A percentile compares a stretch with the other conserved stretches of the same genome.
phyloP scores from a whole-genome alignment of 1,284 basidiomycete species.

The Phylloporus gajari region DNA sequence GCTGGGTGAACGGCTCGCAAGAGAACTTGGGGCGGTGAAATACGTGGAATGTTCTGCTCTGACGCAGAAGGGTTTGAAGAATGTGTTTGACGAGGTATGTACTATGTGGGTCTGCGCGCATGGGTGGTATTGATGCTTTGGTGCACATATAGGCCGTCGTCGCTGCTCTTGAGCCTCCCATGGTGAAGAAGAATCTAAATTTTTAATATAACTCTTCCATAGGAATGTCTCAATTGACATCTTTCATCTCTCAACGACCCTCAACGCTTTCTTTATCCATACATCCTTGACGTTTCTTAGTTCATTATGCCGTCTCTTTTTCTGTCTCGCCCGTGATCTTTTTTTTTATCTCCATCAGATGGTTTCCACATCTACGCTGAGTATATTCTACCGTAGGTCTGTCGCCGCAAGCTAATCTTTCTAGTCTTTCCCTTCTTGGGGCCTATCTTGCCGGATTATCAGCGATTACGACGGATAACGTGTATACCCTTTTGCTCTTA shows the following conservation, averaged over 20 bases:
- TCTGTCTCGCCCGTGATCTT: background rate
- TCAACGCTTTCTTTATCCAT: slow-evolving; percentile 48
- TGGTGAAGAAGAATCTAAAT: slow-evolving; percentile 86
- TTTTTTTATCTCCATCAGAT: slow-evolving; percentile 32
- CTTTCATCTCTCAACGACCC: slow-evolving; percentile 49
- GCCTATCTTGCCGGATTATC: slow-evolving; percentile 13
- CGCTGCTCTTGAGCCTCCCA: slow-evolving; percentile 96
- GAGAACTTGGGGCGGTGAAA: slow-evolving; percentile 97
- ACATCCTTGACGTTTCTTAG: slow-evolving; percentile 49
- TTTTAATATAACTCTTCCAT: slow-evolving; percentile 61
- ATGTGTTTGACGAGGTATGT: slow-evolving; percentile 97
- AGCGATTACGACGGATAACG: too few species aligned
- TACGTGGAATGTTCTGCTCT: slow-evolving; percentile 99
- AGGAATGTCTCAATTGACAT: slow-evolving; percentile 45
- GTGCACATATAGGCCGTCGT: slow-evolving; percentile 84
- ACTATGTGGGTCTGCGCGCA: slow-evolving; percentile 5
- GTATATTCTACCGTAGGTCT: slow-evolving; percentile 42
- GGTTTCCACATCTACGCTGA: slow-evolving; percentile 36
- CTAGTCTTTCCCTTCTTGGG: slow-evolving; percentile 16
- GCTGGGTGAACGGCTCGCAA: slow-evolving; percentile 91
- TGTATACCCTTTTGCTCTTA: too few species aligned
- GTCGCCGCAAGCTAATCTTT: too few species aligned
- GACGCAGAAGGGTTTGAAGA: slow-evolving; percentile 99
- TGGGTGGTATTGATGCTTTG: slow-evolving; percentile 18
- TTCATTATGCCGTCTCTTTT: slow-evolving; percentile 30